Evolutionary conservation across 371 early-diverging fungal genomes (phyloP), one percentile per base, ranked within the genome.

Genomic region (Mortierella sp.): DNA sequence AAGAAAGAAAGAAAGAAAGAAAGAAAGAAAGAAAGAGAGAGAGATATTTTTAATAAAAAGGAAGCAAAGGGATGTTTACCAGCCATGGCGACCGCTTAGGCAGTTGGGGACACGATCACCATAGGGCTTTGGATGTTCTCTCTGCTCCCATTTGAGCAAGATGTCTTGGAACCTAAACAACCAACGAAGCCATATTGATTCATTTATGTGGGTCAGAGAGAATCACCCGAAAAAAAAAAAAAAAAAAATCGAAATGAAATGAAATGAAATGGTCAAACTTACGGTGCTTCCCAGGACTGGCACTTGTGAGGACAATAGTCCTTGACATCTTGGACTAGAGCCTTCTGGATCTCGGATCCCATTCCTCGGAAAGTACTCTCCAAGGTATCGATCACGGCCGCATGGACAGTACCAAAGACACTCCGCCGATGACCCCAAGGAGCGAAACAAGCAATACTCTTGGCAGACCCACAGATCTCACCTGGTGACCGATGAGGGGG

Each of bases 131-230:
- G 29, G 28, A 43, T 73, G 73, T 29, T 73, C 73, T 26, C 21
- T 28, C 30, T 63, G 63, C 30, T 73, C 73, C 73, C 73, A 73
- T 5, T 50, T 45, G 23, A 73, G 25, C 73, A 73, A 63, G 55
- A 64, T 16, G 6, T 18, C 48, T 52, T 73, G 64, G 48, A 73
- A 73, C 16, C 60, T 60, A 43, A 19, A 21, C 28, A 29, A 29
- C 4, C n/a, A n/a, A n/a, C n/a, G n/a, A n/a, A n/a, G n/a, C n/a
- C n/a, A n/a, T n/a, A n/a, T n/a, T n/a, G n/a, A n/a, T n/a, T n/a
- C n/a, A n/a, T n/a, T n/a, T n/a, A n/a, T n/a, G n/a, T n/a, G n/a
- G n/a, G 37, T 37, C 37, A 37, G 9, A 37, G 9, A 37, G 9
- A 37, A n/a, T n/a, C n/a, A n/a, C n/a, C n/a, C n/a, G 37, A 37